These are phyloP conservation scores for Solanum hybrid DNA, from an alignment of 305 asterid species.

Conservation along the genomic window DNA sequence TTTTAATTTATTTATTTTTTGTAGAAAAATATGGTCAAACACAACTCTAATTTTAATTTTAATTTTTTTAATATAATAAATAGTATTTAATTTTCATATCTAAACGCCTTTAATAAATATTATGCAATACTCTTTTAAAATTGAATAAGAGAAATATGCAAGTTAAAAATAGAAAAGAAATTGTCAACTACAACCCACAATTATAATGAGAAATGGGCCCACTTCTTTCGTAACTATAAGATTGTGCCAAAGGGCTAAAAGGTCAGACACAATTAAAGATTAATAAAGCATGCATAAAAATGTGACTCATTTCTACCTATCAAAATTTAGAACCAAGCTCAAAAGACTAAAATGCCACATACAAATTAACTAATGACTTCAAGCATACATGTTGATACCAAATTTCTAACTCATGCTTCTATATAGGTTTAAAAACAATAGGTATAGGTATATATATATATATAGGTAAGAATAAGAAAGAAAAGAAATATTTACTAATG, in stretches of 20 bases:
- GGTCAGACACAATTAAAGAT: background rate
- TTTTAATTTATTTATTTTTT: no score
- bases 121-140: no score
- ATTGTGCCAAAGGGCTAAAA: background rate
- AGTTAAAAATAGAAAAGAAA: background rate
- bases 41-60: no score
- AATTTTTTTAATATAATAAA: no score
- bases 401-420: no score
- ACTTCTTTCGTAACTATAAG: background rate
- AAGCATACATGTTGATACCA: background rate
- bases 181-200: background rate
- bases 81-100: no score
- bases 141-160: background rate
- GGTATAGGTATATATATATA: no score
- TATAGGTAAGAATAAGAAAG: no score
- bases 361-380: background rate
- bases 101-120: no score
- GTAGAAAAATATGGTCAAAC: no score
- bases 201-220: background rate
- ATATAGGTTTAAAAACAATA: no score
- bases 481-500: background rate
- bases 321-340: no score
- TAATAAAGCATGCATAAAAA: background rate
- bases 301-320: background rate
- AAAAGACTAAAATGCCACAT: background rate